Evolutionary conservation across 371 early-diverging fungal species (phyloP), one percentile per base, ranked within the genome.

Genomic region (Lichtheimia ornata): DNA sequence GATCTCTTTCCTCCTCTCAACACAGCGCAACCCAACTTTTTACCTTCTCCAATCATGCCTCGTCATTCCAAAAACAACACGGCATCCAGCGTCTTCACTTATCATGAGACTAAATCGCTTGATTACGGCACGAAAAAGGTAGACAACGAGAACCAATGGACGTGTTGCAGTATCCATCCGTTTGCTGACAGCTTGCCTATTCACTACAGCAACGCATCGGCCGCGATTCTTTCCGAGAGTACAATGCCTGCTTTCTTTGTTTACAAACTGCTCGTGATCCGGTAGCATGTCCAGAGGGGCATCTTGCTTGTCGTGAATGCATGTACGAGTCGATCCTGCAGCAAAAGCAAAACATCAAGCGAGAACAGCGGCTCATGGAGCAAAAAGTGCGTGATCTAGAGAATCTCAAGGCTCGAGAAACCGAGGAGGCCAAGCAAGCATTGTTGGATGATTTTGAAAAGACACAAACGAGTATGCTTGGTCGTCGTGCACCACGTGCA

Each of bases 1-100:
- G 5, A 5, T 35, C 11, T 6, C 35, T 35, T 11, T 11, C 35
- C 9, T 11, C 28, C 9, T 11, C 11, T 35, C 35, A 5, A 35
- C 35, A 28, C 28, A 5, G 6, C 28, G 2, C 5, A 5, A 35
- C 0, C 35, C 5, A 25, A 7, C 5, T 20, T 55, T n/a, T 41
- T 25, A 17, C 14, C 42, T 47, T 42, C 11, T 24, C 30, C 35
- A 27, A 25, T 20, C 30, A 94, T 94, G 94, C 87, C 91, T 51
- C 85, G 97, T 27, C 98, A 98, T 74, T 96, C 96, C 7, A 97
- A 96, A 70, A 97, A 97, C 78, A 95, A 96, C 76, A 98, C 95
- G 0, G 94, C 97, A 13, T 84, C 88, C n/a, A 91, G 94, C 43
- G 92, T 93, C 59, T 98, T 97, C 72, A 98, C 97, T 14, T 91